Evolutionary conservation across 805 yeast genomes (phyloP).

Genomic region (Pichia occidentalis): DNA sequence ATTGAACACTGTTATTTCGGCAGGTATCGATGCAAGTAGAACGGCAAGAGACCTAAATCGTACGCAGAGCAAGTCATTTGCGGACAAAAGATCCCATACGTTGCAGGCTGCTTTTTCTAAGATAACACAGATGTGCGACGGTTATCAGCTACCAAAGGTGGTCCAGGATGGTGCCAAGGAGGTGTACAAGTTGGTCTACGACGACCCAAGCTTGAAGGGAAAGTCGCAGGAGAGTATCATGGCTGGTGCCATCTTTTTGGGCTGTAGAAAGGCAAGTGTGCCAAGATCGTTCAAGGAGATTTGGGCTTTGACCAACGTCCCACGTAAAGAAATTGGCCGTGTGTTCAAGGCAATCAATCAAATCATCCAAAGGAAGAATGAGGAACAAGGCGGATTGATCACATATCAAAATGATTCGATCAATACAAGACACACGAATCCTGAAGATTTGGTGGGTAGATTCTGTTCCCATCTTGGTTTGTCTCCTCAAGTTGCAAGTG

Average conservation of each 20-base stretch:
- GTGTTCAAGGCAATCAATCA: slow-evolving; percentile 76
- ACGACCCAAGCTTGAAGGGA: slow-evolving; percentile 79
- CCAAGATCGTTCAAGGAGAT: slow-evolving; percentile 95
- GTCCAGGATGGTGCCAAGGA: slow-evolving; percentile 98
- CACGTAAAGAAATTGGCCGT: slow-evolving; percentile 89
- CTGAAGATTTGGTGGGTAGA: slow-evolving; percentile 91
- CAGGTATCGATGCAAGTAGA: slow-evolving; percentile 76
- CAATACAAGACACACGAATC: slow-evolving; percentile 77
- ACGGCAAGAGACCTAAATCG: slow-evolving; percentile 85
- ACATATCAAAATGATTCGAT: slow-evolving; percentile 43
- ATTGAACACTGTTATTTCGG: slow-evolving; percentile 85
- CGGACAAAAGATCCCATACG: slow-evolving; percentile 83
- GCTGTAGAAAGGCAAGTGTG: slow-evolving; percentile 89
- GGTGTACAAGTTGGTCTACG: slow-evolving; percentile 86
- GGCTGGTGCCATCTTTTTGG: slow-evolving; percentile 94
- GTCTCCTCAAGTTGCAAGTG: slow-evolving; percentile 74
- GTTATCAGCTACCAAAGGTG: slow-evolving; percentile 86
- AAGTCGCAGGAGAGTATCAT: slow-evolving; percentile 88
- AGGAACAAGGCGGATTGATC: slow-evolving; percentile 35
- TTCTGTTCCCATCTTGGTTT: slow-evolving; percentile 94
- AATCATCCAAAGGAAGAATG: slow-evolving; percentile 50
- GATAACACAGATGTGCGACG: slow-evolving; percentile 95
- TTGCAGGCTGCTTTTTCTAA: slow-evolving; percentile 83
- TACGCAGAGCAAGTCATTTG: slow-evolving; percentile 79
- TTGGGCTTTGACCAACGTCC: slow-evolving; percentile 90